phyloP scores from a whole-genome alignment of 352 stramenopile species.

The Globisporangium irregulare region DNA sequence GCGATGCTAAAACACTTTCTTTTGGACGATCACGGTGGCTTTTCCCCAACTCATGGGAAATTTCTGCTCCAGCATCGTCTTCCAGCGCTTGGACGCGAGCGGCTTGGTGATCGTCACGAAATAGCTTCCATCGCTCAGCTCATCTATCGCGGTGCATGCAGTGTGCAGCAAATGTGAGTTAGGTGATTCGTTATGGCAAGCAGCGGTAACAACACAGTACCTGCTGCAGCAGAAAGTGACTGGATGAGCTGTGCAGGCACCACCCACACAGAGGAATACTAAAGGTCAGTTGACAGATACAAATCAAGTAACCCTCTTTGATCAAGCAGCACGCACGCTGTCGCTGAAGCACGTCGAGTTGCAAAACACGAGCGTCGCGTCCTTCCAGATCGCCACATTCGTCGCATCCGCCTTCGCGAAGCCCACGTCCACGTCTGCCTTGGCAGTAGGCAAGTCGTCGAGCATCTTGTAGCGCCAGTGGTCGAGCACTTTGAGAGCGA shows the following conservation, averaged over 20 bases:
- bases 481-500: conserved; percentile 60
- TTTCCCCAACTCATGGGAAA: conserved; percentile 67
- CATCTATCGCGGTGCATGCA: conserved; percentile 22
- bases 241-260: conserved; percentile 24
- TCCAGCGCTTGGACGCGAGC: conserved; percentile 50
- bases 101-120: conserved; percentile 64
- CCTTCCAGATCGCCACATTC: conserved; percentile 47
- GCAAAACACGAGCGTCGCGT: conserved; percentile 63
- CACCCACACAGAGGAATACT: not conserved
- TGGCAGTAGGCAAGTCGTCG: conserved; percentile 44
- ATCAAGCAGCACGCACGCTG: conserved; percentile 30
- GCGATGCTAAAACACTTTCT: conserved; percentile 41
- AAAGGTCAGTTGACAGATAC: not conserved
- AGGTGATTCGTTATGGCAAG: not conserved
- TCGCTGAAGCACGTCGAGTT: conserved; percentile 73
- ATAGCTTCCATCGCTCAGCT: conserved; percentile 44
- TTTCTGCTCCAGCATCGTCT: conserved; percentile 57
- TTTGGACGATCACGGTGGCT: conserved; percentile 61
- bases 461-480: conserved; percentile 67
- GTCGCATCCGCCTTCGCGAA: conserved; percentile 49
- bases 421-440: conserved; percentile 51
- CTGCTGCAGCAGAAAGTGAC: conserved; percentile 21
- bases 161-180: not conserved
- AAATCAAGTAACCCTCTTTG: not conserved
- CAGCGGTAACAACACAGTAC: not conserved